Base-by-base conservation (phyloP, 345 rosid genomes). In the Atalantia buxifolia region DNA sequence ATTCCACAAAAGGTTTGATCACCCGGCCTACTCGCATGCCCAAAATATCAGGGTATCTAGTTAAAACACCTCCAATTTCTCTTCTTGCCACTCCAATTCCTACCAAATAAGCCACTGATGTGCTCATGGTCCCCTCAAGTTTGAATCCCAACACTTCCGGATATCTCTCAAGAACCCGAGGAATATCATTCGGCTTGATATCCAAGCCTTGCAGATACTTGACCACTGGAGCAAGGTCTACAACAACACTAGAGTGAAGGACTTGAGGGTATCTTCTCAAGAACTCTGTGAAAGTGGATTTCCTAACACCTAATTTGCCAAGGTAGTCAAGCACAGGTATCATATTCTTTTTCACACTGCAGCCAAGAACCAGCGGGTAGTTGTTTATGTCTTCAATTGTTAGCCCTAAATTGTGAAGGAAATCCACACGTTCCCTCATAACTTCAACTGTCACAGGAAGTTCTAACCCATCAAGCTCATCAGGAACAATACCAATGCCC, bases 311-410 rank as follows among this genome's bases (percentile, higher is more conserved):
- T 81, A 95, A 83, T 79, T 90, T 95, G 72, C 98, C 98, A 50
- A 95, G 92, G 76, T 93, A 95, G 81, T 95, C 98, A 53, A 95
- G 84, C 73, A 93, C 98, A 0, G 98, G 98, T 76, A 93, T 85
- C 98, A 95, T 93, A 79, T 93, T 95, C 91, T 93, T 95, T 86
- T 93, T 95, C 81, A 95, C 98, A 63, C 98, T 95, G 83, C 98
- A 95, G 40, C 98, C 98, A 42, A 95, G 98, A 79, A 93, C 91
- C 72, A 95, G 93, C 10, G 98, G 98, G 79, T 95, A 95, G 81
- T 89, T 92, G 76, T 93, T 92, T 53, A 95, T 88, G 80, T 95
- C 97, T 74, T 92, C 97, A 31, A 95, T 81, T 8, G 92, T 89
- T 56, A 95, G 90, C 62, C 98, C 97, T 45, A 94, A 56, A 24